A percentile compares a stretch with the other conserved stretches of the same genome.
Conservation (phyloP, 2,329 filamentous ascomycete species). For the Penicillium sp. region DNA sequence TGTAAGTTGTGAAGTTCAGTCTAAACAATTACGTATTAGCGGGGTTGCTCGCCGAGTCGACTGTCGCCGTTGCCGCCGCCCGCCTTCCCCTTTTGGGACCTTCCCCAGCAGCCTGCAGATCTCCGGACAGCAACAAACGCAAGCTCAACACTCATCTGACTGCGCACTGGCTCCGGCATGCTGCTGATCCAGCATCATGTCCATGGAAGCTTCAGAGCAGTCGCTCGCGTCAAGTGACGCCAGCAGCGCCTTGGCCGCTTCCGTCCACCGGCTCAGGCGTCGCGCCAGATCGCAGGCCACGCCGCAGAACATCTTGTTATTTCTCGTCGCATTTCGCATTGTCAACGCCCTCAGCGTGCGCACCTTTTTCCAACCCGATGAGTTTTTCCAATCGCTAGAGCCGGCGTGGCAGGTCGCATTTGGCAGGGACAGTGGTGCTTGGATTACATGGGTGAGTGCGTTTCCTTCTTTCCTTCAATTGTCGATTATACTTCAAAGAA, state of each 20-base stretch:
- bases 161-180: constrained; percentile 13
- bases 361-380: constrained; percentile 97
- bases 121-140: neutral
- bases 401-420: constrained; percentile 90
- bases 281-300: constrained; percentile 8
- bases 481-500: neutral
- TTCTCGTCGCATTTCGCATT: constrained; percentile 65
- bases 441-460: constrained; percentile 84
- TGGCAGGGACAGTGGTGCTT: constrained; percentile 71
- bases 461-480: neutral
- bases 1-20: neutral
- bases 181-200: constrained; percentile 15
- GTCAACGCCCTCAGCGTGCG: constrained; percentile 72
- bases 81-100: neutral
- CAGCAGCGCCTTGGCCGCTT: neutral
- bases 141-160: neutral
- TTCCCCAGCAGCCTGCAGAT: neutral
- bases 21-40: neutral
- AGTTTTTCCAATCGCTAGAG: constrained; percentile 94
- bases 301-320: constrained; percentile 29
- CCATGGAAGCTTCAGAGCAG: constrained; percentile 15
- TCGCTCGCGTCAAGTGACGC: constrained; percentile 15
- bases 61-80: constrained; percentile 11
- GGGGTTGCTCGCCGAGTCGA: constrained; percentile 1
- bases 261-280: constrained; percentile 8